These are phyloP conservation scores for Alternaria novae-zelandiae DNA, from an alignment of 2,329 filamentous ascomycete genomes.

Conservation along the genomic window DNA sequence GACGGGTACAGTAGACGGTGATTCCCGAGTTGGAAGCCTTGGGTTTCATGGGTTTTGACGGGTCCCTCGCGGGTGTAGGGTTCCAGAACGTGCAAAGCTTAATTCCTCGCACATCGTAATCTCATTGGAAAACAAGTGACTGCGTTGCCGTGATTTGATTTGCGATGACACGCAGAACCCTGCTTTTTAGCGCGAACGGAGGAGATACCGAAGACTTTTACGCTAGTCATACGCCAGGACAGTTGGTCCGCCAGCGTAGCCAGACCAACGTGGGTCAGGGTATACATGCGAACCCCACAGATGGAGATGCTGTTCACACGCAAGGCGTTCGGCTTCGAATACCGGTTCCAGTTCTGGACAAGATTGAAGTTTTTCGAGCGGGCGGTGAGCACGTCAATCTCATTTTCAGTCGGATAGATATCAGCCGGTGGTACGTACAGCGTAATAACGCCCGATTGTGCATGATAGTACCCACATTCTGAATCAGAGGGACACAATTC, in stretches of 20 bases:
- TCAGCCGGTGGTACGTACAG: slow-evolving; percentile 8
- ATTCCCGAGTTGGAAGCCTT: background rate
- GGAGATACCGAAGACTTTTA: background rate
- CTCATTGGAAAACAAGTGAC: background rate
- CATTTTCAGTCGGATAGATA: background rate
- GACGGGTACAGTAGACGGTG: background rate
- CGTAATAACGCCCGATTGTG: background rate
- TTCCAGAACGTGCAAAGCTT: background rate
- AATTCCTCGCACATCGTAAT: background rate
- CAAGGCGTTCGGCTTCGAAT: slow-evolving; percentile 4
- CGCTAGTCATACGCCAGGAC: slow-evolving; percentile 1
- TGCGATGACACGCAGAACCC: background rate
- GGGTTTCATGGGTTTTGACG: background rate
- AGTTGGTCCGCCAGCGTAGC: slow-evolving; percentile 3
- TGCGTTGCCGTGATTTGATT: background rate
- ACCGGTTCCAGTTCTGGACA: background rate
- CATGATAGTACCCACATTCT: slow-evolving; percentile 3
- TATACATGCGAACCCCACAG: slow-evolving; percentile 4
- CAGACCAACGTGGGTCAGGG: slow-evolving; percentile 6
- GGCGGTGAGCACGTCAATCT: slow-evolving; percentile 5
- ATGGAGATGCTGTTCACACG: background rate
- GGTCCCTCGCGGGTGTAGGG: background rate
- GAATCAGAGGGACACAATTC: background rate
- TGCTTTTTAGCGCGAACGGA: slow-evolving; percentile 4
- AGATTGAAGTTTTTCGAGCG: background rate